phyloP scores from a whole-genome alignment of 495 filamentous ascomycete genomes.

The Talaromyces thailandensis region DNA sequence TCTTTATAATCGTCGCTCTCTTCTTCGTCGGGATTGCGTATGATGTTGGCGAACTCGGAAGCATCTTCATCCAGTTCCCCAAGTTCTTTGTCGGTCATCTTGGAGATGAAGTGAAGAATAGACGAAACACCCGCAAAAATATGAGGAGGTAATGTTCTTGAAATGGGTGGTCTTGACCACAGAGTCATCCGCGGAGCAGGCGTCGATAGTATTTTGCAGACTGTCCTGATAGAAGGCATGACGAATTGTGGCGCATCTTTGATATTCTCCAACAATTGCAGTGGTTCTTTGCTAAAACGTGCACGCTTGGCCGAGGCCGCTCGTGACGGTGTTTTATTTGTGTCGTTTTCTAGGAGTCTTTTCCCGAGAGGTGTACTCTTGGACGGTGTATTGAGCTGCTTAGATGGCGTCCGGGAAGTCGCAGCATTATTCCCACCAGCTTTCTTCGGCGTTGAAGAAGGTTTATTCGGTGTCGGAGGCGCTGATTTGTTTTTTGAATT shows the following conservation, averaged over 20 bases:
- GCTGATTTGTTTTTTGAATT: slow-evolving; percentile 18
- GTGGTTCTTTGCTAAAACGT: slow-evolving; percentile 8
- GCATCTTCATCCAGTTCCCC: slow-evolving; percentile 22
- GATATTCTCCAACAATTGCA: slow-evolving; percentile 20
- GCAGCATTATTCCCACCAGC: background rate
- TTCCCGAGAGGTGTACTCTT: slow-evolving; percentile 31
- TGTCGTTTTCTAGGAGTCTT: background rate
- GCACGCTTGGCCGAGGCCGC: background rate
- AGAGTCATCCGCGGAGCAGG: slow-evolving; percentile 37
- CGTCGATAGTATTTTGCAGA: slow-evolving; percentile 55
- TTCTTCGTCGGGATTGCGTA: slow-evolving; percentile 19
- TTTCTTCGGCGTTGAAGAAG: slow-evolving; percentile 10
- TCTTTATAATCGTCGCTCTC: slow-evolving; percentile 35
- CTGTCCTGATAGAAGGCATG: slow-evolving; percentile 52
- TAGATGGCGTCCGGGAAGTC: slow-evolving; percentile 24
- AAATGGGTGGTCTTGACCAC: slow-evolving; percentile 37
- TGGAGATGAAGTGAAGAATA: slow-evolving; percentile 32
- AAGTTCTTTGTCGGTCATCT: slow-evolving; percentile 22
- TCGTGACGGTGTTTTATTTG: background rate
- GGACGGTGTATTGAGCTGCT: slow-evolving; percentile 30
- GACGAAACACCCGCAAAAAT: slow-evolving; percentile 55
- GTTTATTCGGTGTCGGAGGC: slow-evolving; percentile 26
- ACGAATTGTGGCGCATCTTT: slow-evolving; percentile 55
- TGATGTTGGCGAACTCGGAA: slow-evolving; percentile 27
- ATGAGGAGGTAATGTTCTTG: slow-evolving; percentile 46